Evolutionary conservation across 345 rosid species (phyloP).

Genomic region (Cochlearia excelsa): DNA sequence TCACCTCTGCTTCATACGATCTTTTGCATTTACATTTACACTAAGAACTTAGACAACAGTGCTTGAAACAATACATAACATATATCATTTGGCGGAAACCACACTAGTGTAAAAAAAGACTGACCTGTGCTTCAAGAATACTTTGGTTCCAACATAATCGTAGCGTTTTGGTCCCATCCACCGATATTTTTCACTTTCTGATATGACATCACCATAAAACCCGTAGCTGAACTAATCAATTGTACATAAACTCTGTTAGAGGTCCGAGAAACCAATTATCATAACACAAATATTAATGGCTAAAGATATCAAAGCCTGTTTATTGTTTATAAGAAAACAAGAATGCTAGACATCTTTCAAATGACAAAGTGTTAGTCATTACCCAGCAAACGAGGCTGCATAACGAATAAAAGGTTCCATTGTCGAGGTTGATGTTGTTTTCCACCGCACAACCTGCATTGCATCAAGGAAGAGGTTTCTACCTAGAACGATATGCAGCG

Average conservation of each 20-base stretch:
- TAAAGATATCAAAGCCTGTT: neutral
- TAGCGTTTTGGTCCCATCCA: constrained; percentile 99
- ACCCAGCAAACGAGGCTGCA: constrained; percentile 99
- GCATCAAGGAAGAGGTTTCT: constrained; percentile 71
- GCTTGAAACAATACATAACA: neutral
- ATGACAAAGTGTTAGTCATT: constrained; percentile 30
- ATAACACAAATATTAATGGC: neutral
- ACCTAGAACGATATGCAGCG: constrained; percentile 82
- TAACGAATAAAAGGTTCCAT: constrained; percentile 82
- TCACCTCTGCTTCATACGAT: constrained; percentile 85
- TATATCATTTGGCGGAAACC: neutral
- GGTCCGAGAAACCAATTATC: constrained; percentile 2
- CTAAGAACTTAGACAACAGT: neutral
- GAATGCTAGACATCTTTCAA: constrained; percentile 13
- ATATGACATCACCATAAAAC: constrained; percentile 92
- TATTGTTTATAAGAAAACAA: too few relatives aligned
- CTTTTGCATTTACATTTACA: constrained; percentile 37
- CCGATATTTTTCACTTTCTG: constrained; percentile 89
- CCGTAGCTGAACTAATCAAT: constrained; percentile 65
- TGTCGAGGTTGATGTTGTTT: constrained; percentile 49
- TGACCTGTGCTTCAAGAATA: constrained; percentile 71
- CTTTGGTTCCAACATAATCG: constrained; percentile 94
- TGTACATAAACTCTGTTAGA: constrained; percentile 34
- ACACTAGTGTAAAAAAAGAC: neutral
- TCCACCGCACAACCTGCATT: constrained; percentile 98